phyloP scores from a whole-genome alignment of 2,329 filamentous ascomycete genomes.

The Exophiala calicioides region DNA sequence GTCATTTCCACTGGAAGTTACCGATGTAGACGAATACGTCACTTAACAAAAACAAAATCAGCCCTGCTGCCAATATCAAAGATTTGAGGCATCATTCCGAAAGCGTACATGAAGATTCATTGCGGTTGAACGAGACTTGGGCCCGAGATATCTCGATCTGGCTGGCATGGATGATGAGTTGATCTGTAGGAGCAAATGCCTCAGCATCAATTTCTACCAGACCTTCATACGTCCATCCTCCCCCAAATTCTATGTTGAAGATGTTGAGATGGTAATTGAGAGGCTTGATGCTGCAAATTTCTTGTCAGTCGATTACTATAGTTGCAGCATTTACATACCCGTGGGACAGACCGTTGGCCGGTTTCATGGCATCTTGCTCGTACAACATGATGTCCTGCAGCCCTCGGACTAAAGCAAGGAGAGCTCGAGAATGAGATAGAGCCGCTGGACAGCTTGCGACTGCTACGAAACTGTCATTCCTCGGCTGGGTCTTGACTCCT shows the following conservation, averaged over 20 bases:
- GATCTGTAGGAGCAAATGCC: neutral
- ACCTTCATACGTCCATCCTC: slow-evolving; percentile 4
- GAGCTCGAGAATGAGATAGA: too few relatives aligned
- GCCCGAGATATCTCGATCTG: slow-evolving; percentile 1
- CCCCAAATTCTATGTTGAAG: slow-evolving; percentile 10
- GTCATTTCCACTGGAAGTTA: too few relatives aligned
- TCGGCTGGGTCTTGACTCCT: too few relatives aligned
- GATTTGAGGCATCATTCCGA: too few relatives aligned
- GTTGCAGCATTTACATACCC: neutral
- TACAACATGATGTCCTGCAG: slow-evolving; percentile 4
- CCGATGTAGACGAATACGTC: too few relatives aligned
- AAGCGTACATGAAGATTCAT: neutral
- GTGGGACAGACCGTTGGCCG: neutral
- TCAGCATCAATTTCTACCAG: slow-evolving; percentile 7
- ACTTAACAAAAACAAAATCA: too few relatives aligned
- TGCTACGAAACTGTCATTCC: too few relatives aligned
- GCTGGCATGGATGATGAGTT: slow-evolving; percentile 1
- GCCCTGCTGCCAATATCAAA: too few relatives aligned
- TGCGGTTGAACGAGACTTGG: neutral
- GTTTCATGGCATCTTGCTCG: slow-evolving; percentile 3
- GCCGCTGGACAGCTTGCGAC: too few relatives aligned
- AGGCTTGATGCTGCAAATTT: slow-evolving; percentile 3
- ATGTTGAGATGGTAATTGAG: slow-evolving; percentile 6
- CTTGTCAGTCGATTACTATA: neutral
- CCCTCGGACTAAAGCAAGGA: too few relatives aligned